These are phyloP conservation scores for Corylus avellana DNA, from an alignment of 306 rosid species.

Conservation along the genomic window DNA sequence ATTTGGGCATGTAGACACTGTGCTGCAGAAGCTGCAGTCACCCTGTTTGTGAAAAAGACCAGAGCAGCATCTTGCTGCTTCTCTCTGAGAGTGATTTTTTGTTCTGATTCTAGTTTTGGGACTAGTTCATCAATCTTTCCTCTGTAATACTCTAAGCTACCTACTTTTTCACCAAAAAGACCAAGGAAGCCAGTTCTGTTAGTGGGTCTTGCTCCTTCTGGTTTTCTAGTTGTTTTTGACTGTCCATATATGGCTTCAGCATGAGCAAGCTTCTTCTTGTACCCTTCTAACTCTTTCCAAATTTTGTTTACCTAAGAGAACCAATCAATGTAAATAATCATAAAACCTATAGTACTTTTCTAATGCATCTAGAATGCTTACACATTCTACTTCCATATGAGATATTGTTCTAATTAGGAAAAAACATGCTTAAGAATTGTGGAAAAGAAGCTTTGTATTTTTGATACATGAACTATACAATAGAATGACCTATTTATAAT, in stretches of 20 bases:
- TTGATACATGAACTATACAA: too few species aligned
- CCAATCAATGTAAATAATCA: conserved; percentile 1
- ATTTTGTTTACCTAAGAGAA: conserved; percentile 67
- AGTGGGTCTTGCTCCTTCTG: conserved; percentile 77
- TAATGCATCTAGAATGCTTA: conserved; percentile 12
- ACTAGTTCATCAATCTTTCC: conserved; percentile 57
- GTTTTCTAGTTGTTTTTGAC: conserved; percentile 58
- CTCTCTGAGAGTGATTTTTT: conserved; percentile 75
- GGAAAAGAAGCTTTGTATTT: too few species aligned
- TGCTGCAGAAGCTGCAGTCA: conserved; percentile 80
- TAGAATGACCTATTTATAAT: too few species aligned
- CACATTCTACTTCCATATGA: neutral
- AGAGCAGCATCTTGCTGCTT: conserved; percentile 82
- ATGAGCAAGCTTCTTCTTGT: conserved; percentile 69
- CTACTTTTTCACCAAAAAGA: conserved; percentile 73
- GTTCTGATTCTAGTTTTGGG: conserved; percentile 75
- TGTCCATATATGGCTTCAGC: conserved; percentile 63
- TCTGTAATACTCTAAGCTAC: conserved; percentile 64
- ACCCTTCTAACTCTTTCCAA: conserved; percentile 65
- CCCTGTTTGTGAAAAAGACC: conserved; percentile 68
- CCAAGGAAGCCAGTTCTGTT: conserved; percentile 82
- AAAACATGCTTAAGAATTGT: too few species aligned
- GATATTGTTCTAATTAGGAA: neutral
- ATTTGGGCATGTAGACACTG: conserved; percentile 83
- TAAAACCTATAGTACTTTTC: neutral